Conservation (phyloP, 2,329 filamentous ascomycete genomes). For the Colletotrichum kahawae region DNA sequence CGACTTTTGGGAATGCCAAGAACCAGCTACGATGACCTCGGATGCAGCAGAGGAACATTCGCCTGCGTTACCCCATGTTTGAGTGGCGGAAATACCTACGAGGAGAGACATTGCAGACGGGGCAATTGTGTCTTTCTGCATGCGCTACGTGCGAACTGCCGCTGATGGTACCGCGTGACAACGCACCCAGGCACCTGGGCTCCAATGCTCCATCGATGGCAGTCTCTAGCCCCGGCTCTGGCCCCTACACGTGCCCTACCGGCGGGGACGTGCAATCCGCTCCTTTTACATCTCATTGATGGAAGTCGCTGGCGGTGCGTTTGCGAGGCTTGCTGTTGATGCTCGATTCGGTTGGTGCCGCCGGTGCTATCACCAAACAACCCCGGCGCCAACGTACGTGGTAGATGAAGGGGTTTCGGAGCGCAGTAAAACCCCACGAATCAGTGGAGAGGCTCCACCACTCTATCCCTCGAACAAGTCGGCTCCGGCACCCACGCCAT, state of each 20-base stretch:
- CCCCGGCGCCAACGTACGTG: not conserved
- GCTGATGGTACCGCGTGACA: not conserved
- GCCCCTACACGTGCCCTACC: not conserved
- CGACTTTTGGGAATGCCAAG: not conserved
- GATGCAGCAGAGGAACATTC: not conserved
- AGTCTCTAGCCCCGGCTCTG: not conserved
- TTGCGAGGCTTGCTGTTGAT: not conserved
- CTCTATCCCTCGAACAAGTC: not conserved
- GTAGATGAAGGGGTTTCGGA: constrained; percentile 15
- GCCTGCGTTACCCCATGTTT: not conserved
- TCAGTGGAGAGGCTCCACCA: constrained; percentile 5
- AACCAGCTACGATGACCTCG: not conserved
- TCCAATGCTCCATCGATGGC: not conserved
- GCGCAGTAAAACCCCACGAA: constrained; percentile 13
- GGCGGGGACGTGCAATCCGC: not conserved
- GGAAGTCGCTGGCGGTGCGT: not conserved
- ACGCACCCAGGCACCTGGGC: not conserved
- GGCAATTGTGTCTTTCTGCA: not conserved
- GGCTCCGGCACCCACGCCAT: not conserved
- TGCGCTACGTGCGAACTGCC: not conserved
- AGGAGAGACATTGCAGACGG: not conserved
- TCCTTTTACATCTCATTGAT: not conserved
- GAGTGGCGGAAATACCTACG: constrained; percentile 10
- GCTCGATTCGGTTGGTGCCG: constrained; percentile 2
- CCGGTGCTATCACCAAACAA: constrained; percentile 3